Evolutionary conservation across 495 filamentous ascomycete species (phyloP).

Genomic region (Hypomontagnella monticulosa): DNA sequence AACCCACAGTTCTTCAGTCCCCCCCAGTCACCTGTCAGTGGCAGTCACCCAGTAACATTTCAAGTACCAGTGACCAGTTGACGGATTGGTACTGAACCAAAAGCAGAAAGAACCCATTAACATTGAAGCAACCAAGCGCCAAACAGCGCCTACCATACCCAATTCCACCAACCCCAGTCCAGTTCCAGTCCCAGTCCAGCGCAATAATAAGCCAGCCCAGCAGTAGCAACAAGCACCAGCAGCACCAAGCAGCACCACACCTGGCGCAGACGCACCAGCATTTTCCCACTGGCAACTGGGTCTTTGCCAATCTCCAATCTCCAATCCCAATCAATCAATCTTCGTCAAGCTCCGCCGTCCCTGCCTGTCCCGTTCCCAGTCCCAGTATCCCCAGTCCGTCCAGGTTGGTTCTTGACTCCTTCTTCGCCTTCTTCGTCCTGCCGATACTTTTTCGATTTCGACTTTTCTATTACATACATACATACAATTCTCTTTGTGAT

Average conservation of each 20-base stretch:
- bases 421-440: slow-evolving; percentile 24
- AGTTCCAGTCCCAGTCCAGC: slow-evolving; percentile 8
- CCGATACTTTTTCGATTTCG: slow-evolving; percentile 28
- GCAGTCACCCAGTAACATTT: no score
- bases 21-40: no score
- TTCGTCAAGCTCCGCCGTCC: slow-evolving; percentile 1
- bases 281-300: background rate
- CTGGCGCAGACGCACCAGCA: background rate
- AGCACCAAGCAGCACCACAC: no score
- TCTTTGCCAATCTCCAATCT: background rate
- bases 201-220: no score
- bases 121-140: background rate
- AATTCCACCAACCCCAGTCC: slow-evolving; percentile 6
- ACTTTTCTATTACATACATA: slow-evolving; percentile 19
- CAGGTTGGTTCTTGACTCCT: slow-evolving; percentile 13
- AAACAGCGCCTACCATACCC: slow-evolving; percentile 21
- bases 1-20: no score
- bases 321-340: slow-evolving; percentile 26
- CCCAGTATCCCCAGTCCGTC: slow-evolving; percentile 12
- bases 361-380: background rate
- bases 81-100: no score
- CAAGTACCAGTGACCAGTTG: no score
- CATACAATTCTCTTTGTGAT: slow-evolving; percentile 40
- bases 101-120: no score
- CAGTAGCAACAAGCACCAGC: background rate